Conservation (phyloP, 148 eudicot genomes). For the Rhododendron vialii region DNA sequence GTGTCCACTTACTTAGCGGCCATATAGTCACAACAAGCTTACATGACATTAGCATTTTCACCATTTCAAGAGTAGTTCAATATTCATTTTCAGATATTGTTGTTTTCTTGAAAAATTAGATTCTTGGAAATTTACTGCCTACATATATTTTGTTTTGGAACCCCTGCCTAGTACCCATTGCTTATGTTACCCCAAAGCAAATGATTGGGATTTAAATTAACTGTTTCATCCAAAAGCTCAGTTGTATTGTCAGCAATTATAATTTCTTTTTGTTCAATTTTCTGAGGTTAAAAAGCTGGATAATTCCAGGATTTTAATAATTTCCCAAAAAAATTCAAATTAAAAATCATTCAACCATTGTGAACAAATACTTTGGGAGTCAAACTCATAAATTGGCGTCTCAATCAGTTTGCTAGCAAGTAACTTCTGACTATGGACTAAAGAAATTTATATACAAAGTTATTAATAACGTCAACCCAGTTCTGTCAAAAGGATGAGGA, state of each 20-base stretch:
- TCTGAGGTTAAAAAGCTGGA: background rate
- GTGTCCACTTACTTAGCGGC: conserved; percentile 7
- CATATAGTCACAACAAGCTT: background rate
- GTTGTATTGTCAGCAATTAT: too few species aligned
- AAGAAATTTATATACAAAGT: background rate
- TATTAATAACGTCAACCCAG: background rate
- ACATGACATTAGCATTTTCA: too few species aligned
- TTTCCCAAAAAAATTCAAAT: background rate
- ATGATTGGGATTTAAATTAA: background rate
- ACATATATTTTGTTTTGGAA: background rate
- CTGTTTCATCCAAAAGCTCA: too few species aligned
- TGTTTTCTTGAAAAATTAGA: background rate
- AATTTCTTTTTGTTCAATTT: too few species aligned
- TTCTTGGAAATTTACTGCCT: background rate
- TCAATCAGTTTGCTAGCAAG: background rate
- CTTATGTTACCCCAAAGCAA: background rate
- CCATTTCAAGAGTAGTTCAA: background rate
- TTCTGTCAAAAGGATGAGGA: background rate
- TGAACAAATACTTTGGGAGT: background rate
- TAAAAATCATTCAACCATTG: background rate
- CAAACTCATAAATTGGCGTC: background rate
- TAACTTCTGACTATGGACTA: background rate
- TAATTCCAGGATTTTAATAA: background rate
- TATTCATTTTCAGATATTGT: background rate
- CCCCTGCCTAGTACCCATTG: background rate